A percentile compares a stretch with the other conserved stretches of the same genome.
phyloP scores from a whole-genome alignment of 306 rosid species.

The Dicorynia guianensis region DNA sequence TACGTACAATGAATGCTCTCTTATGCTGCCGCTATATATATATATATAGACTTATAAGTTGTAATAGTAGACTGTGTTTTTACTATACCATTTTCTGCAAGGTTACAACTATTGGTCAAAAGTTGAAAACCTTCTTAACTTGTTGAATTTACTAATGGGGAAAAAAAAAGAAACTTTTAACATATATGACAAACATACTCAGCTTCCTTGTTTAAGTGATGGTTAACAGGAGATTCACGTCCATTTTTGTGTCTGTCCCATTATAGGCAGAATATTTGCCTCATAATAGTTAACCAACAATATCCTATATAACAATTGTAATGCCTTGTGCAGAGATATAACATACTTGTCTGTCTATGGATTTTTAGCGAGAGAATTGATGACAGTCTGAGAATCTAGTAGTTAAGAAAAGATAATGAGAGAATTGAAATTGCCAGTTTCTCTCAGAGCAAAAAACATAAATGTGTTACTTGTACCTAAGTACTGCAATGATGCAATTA shows the following conservation, averaged over 20 bases:
- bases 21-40: not conserved
- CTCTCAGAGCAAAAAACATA: not conserved
- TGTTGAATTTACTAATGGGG: not conserved
- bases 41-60: not conserved
- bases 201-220: too few relatives aligned
- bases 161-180: not conserved
- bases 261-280: not conserved
- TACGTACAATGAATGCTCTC: not conserved
- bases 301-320: not conserved
- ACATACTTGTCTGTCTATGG: not conserved
- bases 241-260: too few relatives aligned
- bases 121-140: not conserved
- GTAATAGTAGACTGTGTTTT: not conserved
- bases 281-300: not conserved
- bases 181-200: not conserved
- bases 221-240: too few relatives aligned
- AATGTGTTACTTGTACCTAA: not conserved
- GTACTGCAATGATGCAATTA: not conserved
- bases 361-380: not conserved
- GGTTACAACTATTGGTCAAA: not conserved
- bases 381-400: not conserved
- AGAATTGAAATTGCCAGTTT: not conserved
- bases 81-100: constrained; percentile 10
- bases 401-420: not conserved
- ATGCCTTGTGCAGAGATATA: not conserved